These are phyloP conservation scores for Ocimum tenuiflorum DNA, from an alignment of 257 asterid species.

Conservation along the genomic window DNA sequence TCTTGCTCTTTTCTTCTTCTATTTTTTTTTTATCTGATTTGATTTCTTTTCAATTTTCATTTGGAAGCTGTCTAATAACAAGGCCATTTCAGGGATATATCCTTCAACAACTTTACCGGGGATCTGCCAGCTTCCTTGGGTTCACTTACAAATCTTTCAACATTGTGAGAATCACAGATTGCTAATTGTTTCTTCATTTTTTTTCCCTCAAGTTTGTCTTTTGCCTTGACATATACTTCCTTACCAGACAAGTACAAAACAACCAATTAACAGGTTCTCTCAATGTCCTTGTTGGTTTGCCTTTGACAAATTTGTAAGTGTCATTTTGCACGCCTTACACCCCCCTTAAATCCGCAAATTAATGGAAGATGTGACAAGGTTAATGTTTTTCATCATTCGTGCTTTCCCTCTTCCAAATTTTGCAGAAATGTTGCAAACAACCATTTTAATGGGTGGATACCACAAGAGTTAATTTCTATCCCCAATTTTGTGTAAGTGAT, in stretches of 20 bases:
- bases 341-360: conserved; percentile 7
- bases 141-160: conserved; percentile 68
- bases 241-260: conserved; percentile 65
- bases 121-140: conserved; percentile 76
- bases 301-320: conserved; percentile 74
- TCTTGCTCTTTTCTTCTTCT: not conserved
- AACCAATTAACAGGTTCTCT: conserved; percentile 82
- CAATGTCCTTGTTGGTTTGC: conserved; percentile 58
- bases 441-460: conserved; percentile 88
- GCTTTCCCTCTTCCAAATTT: conserved; percentile 13
- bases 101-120: conserved; percentile 77
- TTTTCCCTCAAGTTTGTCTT: conserved; percentile 10
- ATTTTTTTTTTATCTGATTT: not conserved
- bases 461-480: conserved; percentile 57
- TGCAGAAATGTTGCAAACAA: conserved; percentile 92
- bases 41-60: too few species aligned
- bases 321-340: not conserved
- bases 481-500: conserved; percentile 71
- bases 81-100: conserved; percentile 61
- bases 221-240: conserved; percentile 18
- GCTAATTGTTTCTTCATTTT: not conserved
- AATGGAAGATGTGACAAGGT: not conserved
- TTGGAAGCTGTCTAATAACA: not conserved
- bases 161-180: conserved; percentile 58
- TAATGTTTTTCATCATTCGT: conserved; percentile 7